Base-by-base conservation (phyloP, 108 stramenopile genomes). In the Skeletonema marinoi region DNA sequence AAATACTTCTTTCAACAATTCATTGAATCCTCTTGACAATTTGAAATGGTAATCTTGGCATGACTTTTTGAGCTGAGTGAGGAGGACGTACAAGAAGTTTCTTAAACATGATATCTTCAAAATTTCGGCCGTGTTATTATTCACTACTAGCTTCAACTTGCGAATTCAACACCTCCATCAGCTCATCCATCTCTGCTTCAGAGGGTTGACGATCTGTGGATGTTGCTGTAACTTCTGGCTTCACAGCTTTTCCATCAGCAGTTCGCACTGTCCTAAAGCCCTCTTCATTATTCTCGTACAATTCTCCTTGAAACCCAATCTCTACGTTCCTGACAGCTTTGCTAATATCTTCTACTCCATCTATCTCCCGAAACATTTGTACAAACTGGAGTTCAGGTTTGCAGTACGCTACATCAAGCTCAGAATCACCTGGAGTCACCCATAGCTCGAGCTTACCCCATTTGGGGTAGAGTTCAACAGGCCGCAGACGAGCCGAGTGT, bases 341-440 rank as follows among this genome's bases (percentile, higher is more conserved):
- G 33, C 65, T 44, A 21, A 44, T 70, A 60, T 46, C 66, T 12
- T 65, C 77, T 36, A 50, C 80, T 70, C 76, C 78, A 32, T 65
- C 82, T 25, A 56, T 56, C 3, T 72, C 62, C 6, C 82, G 65
- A 56, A 70, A 65, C 87, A 88, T 87, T 64, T 88, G 86, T 19
- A 56, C 31, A 46, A 89, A 86, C 19, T 71, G 51, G 19, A 90
- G 54, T 19, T 78, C 38, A 1, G 91, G 90, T 68, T 88, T 82
- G 74, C 89, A 86, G 80, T 95, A 95, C 0, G 94, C 92, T 14
- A 95, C 90, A 58, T 95, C 92, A 70, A 95, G 29, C 77, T 95
- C 94, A 9, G 89, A 88, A 81, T 95, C 94, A 19, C 90, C 91
- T 8, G 92, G 91, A 30, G 90, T 90, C 6, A 80, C 77, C 94